These are phyloP conservation scores for Halophytophthora polymorphica DNA, from an alignment of 352 stramenopile species.

Conservation along the genomic window DNA sequence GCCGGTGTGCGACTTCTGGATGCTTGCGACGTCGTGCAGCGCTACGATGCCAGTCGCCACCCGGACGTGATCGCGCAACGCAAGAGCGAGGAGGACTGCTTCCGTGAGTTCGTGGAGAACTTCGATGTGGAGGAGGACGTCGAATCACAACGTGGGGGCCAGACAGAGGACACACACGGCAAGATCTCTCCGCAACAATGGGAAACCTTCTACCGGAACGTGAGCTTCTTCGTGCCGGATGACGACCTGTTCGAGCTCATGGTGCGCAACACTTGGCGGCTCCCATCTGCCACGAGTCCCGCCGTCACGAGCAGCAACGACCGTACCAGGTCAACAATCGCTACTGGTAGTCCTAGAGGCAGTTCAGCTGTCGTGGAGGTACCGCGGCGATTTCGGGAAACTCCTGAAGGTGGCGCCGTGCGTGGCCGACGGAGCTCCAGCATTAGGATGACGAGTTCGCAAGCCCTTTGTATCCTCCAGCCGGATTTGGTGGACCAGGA, in stretches of 20 bases:
- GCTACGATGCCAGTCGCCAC: constrained; percentile 66
- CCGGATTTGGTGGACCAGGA: constrained; percentile 49
- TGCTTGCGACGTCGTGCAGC: constrained; percentile 57
- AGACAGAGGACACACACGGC: constrained; percentile 3
- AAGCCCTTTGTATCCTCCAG: constrained; percentile 61
- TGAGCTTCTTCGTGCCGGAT: constrained; percentile 81
- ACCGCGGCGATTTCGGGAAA: constrained; percentile 17
- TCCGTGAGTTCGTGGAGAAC: constrained; percentile 77
- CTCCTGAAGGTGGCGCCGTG: constrained; percentile 6
- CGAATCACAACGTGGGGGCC: background rate
- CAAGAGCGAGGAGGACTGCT: constrained; percentile 50
- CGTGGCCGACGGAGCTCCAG: constrained; percentile 19
- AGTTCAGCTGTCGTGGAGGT: constrained; percentile 2
- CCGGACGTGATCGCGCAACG: constrained; percentile 70
- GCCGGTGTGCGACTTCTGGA: constrained; percentile 37
- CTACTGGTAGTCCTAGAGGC: constrained; percentile 10
- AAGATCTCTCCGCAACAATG: constrained; percentile 50
- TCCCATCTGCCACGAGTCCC: constrained; percentile 11
- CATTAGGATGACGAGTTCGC: constrained; percentile 44
- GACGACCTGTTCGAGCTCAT: constrained; percentile 91
- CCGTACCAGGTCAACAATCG: background rate
- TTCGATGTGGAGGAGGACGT: constrained; percentile 53
- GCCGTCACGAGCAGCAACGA: constrained; percentile 6
- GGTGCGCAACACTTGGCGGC: constrained; percentile 85
- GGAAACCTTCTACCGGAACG: constrained; percentile 88